Evolutionary conservation across 306 rosid species (phyloP), one percentile per base, ranked within the genome.

Genomic region (Cajanus cajan): DNA sequence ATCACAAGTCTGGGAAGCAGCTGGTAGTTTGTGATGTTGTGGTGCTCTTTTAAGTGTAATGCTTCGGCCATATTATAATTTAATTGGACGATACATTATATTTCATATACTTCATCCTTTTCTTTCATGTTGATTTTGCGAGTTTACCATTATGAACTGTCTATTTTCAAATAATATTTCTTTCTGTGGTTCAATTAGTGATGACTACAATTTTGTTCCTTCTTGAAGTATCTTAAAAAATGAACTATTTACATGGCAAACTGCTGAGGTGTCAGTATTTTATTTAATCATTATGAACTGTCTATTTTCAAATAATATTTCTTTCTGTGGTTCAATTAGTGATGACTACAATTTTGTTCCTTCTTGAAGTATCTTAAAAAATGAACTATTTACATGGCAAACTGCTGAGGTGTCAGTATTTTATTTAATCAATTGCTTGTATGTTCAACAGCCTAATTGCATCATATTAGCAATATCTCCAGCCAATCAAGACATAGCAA

Each of bases 401-500:
- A 50, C 51, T 12, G 13, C 22, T 6, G 25, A 15, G 68, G n/a
- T n/a, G 18, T 82, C n/a, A 8, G 67, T n/a, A 41, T 64, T 82
- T 28, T 12, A n/a, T 52, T 33, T 48, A 63, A 57, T 67, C 11
- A 47, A 41, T 11, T 64, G 58, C 58, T 78, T 43, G n/a, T 72
- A 44, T 63, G 66, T 48, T 77, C 40, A 63, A 80, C 85, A 93
- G 98, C 98, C 98, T 57, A 93, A 93, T 85, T 86, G 87, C 77
- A 78, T 93, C 74, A 93, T 93, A 71, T 85, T 93, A 43, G 98
- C 98, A 51, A 91, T 93, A 65, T 91, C 98, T 68, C 98, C 98
- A 0, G 98, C 98, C 76, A 93, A 93, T 76, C 98, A 93, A 83
- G 98, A 91, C 80, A 91, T 93, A 65, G 98, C 98, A 13, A 93